Evolutionary conservation across 78 protist species (phyloP), one percentile per base, ranked within the genome.

Genomic region (Tieghemostelium lacteum): DNA sequence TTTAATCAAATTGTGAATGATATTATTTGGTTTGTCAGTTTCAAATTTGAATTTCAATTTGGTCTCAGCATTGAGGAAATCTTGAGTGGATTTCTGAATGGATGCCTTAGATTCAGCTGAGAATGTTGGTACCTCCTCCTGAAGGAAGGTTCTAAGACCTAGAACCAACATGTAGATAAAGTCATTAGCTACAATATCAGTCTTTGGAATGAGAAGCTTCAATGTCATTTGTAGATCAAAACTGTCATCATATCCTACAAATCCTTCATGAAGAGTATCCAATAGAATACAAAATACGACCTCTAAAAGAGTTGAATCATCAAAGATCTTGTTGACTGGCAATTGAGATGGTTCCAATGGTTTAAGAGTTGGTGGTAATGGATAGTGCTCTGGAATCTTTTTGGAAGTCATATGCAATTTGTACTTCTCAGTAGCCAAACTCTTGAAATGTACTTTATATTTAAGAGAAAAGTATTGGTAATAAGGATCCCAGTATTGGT

Each of bases 231-330:
- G 73, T 39, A 83, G 26, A 37, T 83, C 91, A 60, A 83, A 83
- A 5, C 62, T 22, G 33, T 69, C 62, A 45, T 83, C 91, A 42
- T 83, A 83, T 1, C 91, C 67, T 0, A 83, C 36, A 45, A 67
- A 69, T 16, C 42, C 66, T 5, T 72, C 64, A n/a, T 69, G 28
- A 28, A 69, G 26, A 29, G 42, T 42, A 33, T 83, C 80, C 1
- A 71, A 33, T 2, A 83, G 19, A 2, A 83, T 55, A 60, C 77
- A 57, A 42, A 83, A 70, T 17, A 69, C 42, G 22, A 66, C 37
- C 42, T 83, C 91, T n/a, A 83, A 83, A 17, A 83, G 91, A 4
- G 91, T 83, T 40, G 91, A 63, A 8, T 83, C 91, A n/a, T 69
- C 42, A 19, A 24, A 83, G 37, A 83, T 58, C 4, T 54, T 24